Evolutionary conservation across 495 filamentous ascomycete species (phyloP).

Genomic region (Neurospora terricola): DNA sequence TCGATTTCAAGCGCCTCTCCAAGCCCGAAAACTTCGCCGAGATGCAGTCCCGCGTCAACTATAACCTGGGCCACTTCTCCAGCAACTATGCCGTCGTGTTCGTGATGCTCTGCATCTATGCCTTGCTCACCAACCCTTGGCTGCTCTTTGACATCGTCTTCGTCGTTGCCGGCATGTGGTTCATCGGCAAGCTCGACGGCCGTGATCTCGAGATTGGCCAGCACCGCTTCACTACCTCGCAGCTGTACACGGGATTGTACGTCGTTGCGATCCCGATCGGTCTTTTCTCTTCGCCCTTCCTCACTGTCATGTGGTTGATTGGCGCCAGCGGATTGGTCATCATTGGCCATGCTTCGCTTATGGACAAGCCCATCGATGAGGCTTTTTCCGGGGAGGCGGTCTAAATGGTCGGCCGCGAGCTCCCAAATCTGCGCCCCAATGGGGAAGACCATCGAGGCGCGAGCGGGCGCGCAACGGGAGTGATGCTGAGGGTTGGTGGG

Average conservation of each 20-base stretch:
- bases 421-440: constrained; percentile 89
- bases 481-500: constrained; percentile 34
- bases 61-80: constrained; percentile 93
- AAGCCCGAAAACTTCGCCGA: constrained; percentile 89
- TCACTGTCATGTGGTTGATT: constrained; percentile 84
- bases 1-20: constrained; percentile 88
- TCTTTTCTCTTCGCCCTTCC: constrained; percentile 69
- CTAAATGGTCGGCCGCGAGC: constrained; percentile 99
- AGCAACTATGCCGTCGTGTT: constrained; percentile 97
- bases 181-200: constrained; percentile 80
- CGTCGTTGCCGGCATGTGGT: constrained; percentile 73
- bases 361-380: constrained; percentile 99
- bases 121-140: constrained; percentile 69
- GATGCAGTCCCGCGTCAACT: constrained; percentile 88
- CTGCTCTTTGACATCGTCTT: constrained; percentile 89
- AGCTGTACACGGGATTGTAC: constrained; percentile 85
- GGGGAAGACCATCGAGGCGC: constrained; percentile 97
- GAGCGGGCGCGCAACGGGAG: constrained; percentile 54
- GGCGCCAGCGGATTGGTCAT: constrained; percentile 87
- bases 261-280: constrained; percentile 73
- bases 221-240: constrained; percentile 74
- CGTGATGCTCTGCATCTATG: constrained; percentile 91
- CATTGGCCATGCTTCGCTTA: constrained; percentile 85
- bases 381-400: constrained; percentile 99
- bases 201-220: constrained; percentile 79